A percentile compares a stretch with the other conserved stretches of the same genome.
Evolutionary conservation across 2,329 filamentous ascomycete species (phyloP).

Genomic region (Colletotrichum kahawae): DNA sequence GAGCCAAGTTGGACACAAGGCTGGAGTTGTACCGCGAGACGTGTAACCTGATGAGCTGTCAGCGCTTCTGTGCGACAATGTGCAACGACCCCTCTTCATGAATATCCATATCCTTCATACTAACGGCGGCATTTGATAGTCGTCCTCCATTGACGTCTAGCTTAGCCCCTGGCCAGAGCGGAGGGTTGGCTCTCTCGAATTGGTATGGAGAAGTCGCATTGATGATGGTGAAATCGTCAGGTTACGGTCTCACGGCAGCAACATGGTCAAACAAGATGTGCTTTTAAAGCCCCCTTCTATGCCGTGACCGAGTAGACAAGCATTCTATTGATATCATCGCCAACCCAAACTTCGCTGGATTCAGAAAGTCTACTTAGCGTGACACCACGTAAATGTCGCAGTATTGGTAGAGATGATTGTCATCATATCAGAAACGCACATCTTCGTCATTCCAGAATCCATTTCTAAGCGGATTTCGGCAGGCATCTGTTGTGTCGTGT

Average conservation of each 20-base stretch:
- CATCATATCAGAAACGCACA: not conserved
- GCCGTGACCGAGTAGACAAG: not conserved
- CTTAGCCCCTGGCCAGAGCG: not conserved
- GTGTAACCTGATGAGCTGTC: not conserved
- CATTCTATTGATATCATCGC: not conserved
- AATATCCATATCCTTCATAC: not conserved
- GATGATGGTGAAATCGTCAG: not conserved
- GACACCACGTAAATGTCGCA: not conserved
- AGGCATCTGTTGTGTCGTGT: not conserved
- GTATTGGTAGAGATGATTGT: not conserved
- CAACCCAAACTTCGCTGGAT: not conserved
- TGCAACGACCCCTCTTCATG: not conserved
- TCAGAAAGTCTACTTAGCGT: not conserved
- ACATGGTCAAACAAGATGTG: not conserved
- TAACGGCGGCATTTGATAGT: not conserved
- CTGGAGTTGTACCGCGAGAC: not conserved
- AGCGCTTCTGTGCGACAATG: not conserved
- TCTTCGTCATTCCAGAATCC: not conserved
- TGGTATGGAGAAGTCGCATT: not conserved
- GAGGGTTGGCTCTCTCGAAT: not conserved
- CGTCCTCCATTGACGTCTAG: not conserved
- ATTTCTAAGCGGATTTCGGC: not conserved
- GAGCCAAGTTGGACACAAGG: not conserved
- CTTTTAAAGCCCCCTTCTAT: not conserved
- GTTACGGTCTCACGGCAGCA: not conserved